Base-by-base conservation (phyloP, 1,284 basidiomycete species). In the Rhodotorula glutinis region DNA sequence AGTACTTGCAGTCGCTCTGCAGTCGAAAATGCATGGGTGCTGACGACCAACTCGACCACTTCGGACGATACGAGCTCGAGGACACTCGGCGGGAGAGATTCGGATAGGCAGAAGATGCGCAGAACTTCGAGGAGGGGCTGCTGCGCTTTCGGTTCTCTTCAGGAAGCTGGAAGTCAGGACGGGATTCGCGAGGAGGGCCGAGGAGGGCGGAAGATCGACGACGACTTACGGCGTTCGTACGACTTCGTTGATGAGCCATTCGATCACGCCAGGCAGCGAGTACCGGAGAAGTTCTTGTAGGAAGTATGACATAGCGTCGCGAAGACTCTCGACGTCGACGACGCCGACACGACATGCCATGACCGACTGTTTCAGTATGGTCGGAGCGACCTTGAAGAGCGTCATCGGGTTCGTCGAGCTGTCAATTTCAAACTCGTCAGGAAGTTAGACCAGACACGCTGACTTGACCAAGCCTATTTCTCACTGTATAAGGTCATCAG, bases 281-380 rank as follows among this genome's bases (percentile, higher is more conserved):
- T 82, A 84, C 70, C 79, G 81, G 7, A 84, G 75, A 2, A 83
- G 74, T 25, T 82, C 81, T 69, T 83, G 82, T 3, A 80, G 77
- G 66, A 83, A 83, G 76, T 83, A 83, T 13, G 80, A 81, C 23
- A 83, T 75, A 1, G 82, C 83, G 29, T 79, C 78, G 43, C 80
- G 78, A 4, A 84, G 78, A 14, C 79, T 81, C 53, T 83, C 82
- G 10, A 79, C 71, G 66, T 83, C 82, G 58, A 84, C 81, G 19
- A 81, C 75, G 29, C 81, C 81, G 1, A 76, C 69, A 13, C 78
- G 74, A 29, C 78, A 78, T 0, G 83, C 82, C 3, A 75, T 67
- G 60, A 83, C 78, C 9, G 79, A 79, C 66, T 84, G 83, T 19
- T 81, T 78, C 40, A 82, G 79, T n/a, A 84, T 75, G 1, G 81